Evolutionary conservation across 768 basidiomycete species (phyloP).

Genomic region (Pleurotus djamor): DNA sequence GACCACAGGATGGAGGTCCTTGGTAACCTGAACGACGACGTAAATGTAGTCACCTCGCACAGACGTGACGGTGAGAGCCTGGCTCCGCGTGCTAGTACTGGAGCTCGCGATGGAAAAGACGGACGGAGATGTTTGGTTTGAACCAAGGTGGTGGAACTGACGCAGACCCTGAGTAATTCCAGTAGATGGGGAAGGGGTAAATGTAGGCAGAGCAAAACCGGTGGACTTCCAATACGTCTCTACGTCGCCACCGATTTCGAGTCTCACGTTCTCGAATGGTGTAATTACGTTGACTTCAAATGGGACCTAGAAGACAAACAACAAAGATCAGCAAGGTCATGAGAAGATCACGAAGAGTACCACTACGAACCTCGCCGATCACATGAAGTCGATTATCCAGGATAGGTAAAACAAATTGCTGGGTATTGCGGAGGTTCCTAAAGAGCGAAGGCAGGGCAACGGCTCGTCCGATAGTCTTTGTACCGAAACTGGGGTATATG

Average conservation of each 20-base stretch:
- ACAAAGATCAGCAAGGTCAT: slow-evolving; percentile 8
- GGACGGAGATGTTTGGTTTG: slow-evolving; percentile 72
- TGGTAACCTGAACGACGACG: slow-evolving; percentile 86
- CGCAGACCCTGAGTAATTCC: slow-evolving; percentile 28
- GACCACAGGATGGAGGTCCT: slow-evolving; percentile 87
- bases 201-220: slow-evolving; percentile 38
- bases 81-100: slow-evolving; percentile 39
- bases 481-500: slow-evolving; percentile 95
- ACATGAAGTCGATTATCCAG: slow-evolving; percentile 91
- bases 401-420: slow-evolving; percentile 69
- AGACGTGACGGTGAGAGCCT: slow-evolving; percentile 83
- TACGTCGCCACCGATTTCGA: slow-evolving; percentile 92
- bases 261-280: slow-evolving; percentile 88
- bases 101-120: slow-evolving; percentile 47
- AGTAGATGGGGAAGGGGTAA: slow-evolving; percentile 24
- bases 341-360: slow-evolving; percentile 1
- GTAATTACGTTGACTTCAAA: slow-evolving; percentile 87
- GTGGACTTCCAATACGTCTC: slow-evolving; percentile 99
- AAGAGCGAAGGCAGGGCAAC: slow-evolving; percentile 81
- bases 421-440: slow-evolving; percentile 47
- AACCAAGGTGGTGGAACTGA: slow-evolving; percentile 45
- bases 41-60: slow-evolving; percentile 88
- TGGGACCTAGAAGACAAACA: slow-evolving; percentile 53
- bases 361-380: slow-evolving; percentile 78
- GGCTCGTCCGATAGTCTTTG: slow-evolving; percentile 93